A percentile compares a stretch with the other conserved stretches of the same genome.
These are phyloP conservation scores for Monosporascus sp. DNA, from an alignment of 2,329 filamentous ascomycete species.

Conservation along the genomic window DNA sequence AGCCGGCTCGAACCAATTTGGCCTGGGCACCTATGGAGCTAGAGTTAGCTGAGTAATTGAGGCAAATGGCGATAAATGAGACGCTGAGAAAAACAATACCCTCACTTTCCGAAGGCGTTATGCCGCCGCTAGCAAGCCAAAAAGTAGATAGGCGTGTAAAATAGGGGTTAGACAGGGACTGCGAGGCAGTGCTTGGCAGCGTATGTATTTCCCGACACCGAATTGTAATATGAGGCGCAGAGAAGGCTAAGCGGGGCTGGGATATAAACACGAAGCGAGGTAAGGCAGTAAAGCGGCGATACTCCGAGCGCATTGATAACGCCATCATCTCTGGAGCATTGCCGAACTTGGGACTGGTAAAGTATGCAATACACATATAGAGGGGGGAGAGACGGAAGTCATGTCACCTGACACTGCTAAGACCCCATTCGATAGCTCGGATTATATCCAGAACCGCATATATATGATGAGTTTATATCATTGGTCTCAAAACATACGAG, in stretches of 20 bases:
- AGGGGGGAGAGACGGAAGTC: background rate
- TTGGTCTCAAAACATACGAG: too few relatives aligned
- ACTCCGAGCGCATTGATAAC: background rate
- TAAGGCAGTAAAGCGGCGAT: background rate
- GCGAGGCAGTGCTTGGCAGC: background rate
- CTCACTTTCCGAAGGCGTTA: slow-evolving; percentile 52
- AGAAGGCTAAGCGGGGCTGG: background rate
- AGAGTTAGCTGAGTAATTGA: slow-evolving; percentile 7
- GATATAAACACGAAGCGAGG: background rate
- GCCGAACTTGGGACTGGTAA: background rate
- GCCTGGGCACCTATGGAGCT: slow-evolving; percentile 54
- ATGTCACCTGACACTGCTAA: background rate
- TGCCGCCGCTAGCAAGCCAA: slow-evolving; percentile 74
- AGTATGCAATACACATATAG: background rate
- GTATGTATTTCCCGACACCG: background rate
- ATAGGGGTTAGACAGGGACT: background rate
- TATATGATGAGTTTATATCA: too few relatives aligned
- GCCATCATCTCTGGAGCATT: background rate
- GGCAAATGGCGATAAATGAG: background rate
- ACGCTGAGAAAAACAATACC: slow-evolving; percentile 29
- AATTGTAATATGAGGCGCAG: background rate
- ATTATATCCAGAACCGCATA: too few relatives aligned
- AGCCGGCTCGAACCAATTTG: slow-evolving; percentile 66
- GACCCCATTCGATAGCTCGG: too few relatives aligned
- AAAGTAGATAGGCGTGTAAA: slow-evolving; percentile 58